Evolutionary conservation across 441 rosid species (phyloP).

Genomic region (Melastoma candidum): DNA sequence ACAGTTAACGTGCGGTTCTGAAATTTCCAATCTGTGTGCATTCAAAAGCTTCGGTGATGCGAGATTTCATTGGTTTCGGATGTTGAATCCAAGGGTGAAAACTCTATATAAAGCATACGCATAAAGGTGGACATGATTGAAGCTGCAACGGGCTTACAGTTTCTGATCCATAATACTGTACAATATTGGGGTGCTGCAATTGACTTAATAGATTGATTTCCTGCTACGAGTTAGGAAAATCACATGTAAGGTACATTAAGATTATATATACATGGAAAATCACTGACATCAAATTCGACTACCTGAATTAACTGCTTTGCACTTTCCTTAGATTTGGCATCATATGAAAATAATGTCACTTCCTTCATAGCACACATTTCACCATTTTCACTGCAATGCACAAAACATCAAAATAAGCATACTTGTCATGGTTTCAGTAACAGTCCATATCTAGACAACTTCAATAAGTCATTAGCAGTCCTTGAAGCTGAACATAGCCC

Average conservation of each 20-base stretch:
- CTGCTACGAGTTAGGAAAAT: conserved; percentile 18
- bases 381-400: conserved; percentile 36
- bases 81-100: not conserved
- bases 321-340: conserved; percentile 53
- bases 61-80: not conserved
- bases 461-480: not conserved
- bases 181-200: conserved; percentile 74
- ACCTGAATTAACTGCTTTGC: conserved; percentile 57
- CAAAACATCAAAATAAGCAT: not conserved
- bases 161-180: conserved; percentile 94
- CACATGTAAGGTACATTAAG: too few species aligned
- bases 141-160: conserved; percentile 32
- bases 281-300: not conserved
- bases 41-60: too few species aligned
- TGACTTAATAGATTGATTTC: conserved; percentile 45
- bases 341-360: conserved; percentile 44
- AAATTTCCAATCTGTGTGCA: too few species aligned
- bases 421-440: not conserved
- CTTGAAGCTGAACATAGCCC: not conserved
- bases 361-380: conserved; percentile 65
- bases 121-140: conserved; percentile 7
- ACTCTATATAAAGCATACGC: not conserved
- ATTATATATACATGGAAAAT: too few species aligned
- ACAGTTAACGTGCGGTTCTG: too few species aligned
- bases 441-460: too few species aligned